A percentile compares a stretch with the other conserved stretches of the same genome.
These are phyloP conservation scores for Claviceps citrina DNA, from an alignment of 2,329 filamentous ascomycete genomes.

Conservation along the genomic window DNA sequence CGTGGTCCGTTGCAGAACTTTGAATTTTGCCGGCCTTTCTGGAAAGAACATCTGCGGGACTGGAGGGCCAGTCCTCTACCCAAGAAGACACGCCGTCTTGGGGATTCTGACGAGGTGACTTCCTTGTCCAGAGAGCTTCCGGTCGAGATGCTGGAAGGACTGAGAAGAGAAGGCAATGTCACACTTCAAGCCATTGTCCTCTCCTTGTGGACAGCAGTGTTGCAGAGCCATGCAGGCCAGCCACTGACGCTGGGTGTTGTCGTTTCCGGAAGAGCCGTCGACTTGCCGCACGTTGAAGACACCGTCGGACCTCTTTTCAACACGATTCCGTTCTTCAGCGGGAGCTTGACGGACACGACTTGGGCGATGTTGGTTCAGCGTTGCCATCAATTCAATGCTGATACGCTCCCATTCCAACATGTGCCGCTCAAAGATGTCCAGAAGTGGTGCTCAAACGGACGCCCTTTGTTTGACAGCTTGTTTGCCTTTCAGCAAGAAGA, in stretches of 20 bases:
- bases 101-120: slow-evolving; percentile 6
- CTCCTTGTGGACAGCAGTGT: slow-evolving; percentile 52
- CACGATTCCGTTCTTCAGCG: slow-evolving; percentile 57
- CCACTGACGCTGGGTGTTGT: slow-evolving; percentile 54
- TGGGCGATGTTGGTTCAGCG: slow-evolving; percentile 45
- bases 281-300: slow-evolving; percentile 47
- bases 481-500: slow-evolving; percentile 61
- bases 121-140: slow-evolving; percentile 15
- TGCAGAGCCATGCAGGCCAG: slow-evolving; percentile 35
- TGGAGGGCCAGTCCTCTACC: slow-evolving; percentile 10
- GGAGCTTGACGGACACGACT: slow-evolving; percentile 26
- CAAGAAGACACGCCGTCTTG: slow-evolving; percentile 1
- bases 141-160: slow-evolving; percentile 30
- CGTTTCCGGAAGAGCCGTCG: slow-evolving; percentile 61
- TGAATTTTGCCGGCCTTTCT: slow-evolving; percentile 40
- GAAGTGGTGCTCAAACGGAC: slow-evolving; percentile 53
- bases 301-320: slow-evolving; percentile 81
- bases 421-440: slow-evolving; percentile 64
- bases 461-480: slow-evolving; percentile 59
- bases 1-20: slow-evolving; percentile 49
- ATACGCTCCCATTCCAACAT: slow-evolving; percentile 52
- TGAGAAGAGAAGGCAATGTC: slow-evolving; percentile 47
- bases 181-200: slow-evolving; percentile 70
- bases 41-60: slow-evolving; percentile 40
- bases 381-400: slow-evolving; percentile 58